Evolutionary conservation across 2,329 filamentous ascomycete species (phyloP).

Genomic region (Cercospora janseana): DNA sequence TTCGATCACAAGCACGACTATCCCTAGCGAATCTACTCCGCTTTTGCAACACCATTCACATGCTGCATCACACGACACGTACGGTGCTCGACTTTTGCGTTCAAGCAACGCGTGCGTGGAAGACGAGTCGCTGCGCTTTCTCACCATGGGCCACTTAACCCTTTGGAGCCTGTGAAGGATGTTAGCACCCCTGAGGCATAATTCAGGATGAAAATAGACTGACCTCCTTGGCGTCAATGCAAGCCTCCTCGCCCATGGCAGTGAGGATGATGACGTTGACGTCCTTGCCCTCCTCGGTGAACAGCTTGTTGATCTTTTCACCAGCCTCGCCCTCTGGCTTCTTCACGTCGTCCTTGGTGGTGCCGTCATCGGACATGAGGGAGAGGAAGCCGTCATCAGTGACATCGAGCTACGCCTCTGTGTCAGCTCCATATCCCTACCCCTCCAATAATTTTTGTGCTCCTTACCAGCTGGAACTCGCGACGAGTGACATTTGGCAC

Average conservation of each 20-base stretch:
- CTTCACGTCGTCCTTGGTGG: constrained; percentile 93
- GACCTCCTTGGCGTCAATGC: constrained; percentile 86
- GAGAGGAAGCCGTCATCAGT: constrained; percentile 92
- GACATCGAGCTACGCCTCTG: constrained; percentile 71
- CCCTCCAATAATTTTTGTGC: background rate
- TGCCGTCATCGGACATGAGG: constrained; percentile 83
- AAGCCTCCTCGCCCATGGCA: constrained; percentile 92
- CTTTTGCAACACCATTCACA: constrained; percentile 29
- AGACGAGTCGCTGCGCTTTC: constrained; percentile 21
- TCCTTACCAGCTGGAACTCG: constrained; percentile 91
- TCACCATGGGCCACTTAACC: constrained; percentile 20
- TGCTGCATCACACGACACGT: constrained; percentile 30
- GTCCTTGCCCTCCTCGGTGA: constrained; percentile 82
- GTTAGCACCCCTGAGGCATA: no score
- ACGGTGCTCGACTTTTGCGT: constrained; percentile 18
- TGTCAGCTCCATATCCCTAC: constrained; percentile 23
- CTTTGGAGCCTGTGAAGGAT: constrained; percentile 54
- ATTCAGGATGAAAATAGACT: no score
- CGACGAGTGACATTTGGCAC: constrained; percentile 88
- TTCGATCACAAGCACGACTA: constrained; percentile 29
- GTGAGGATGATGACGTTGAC: constrained; percentile 89
- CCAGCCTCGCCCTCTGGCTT: constrained; percentile 86
- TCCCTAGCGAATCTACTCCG: constrained; percentile 27
- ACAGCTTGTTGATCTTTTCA: constrained; percentile 79
- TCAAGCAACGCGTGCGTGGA: constrained; percentile 18